Evolutionary conservation across 148 eudicot species (phyloP), one percentile per base, ranked within the genome.

Genomic region (Nepenthes mirabilis): DNA sequence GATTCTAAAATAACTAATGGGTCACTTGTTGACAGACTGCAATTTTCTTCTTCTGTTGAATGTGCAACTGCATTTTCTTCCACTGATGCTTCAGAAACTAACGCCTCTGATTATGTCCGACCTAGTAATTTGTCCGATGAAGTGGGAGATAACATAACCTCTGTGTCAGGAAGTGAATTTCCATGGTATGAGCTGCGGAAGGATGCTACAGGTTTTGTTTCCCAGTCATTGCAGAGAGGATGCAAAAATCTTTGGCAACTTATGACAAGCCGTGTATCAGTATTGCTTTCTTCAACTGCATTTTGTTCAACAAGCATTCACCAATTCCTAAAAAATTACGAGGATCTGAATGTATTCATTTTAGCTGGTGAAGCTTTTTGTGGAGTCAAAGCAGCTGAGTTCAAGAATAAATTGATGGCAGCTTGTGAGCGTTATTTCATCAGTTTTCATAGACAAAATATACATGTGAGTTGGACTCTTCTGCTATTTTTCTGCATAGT

Each of bases 201-300:
- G 72, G 98, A 88, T 80, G 96, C 96, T 64, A 70, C 86, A 37
- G 63, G 78, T 47, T 72, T 79, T 62, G 85, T 93, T 74, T 88
- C 98, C 57, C 87, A 86, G 64, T 77, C 95, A 51, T 73, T 93
- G 52, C 79, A 75, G 65, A 88, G 95, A 68, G 96, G 95, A 36
- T 83, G 96, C 58, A 86, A 76, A 64, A 88, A 79, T 78, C 83
- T 93, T 53, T 93, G 94, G 98, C 96, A 88, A 69, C 96, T 93
- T 35, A 75, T 82, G 55, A 74, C 91, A 63, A 93, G 96, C 57
- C 95, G 98, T 57, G 70, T 82, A 36, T 81, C 96, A 35, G 91
- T 84, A 63, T 65, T 93, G 78, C 96, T 93, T 61, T 80, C 98
- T 56, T 93, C 95, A 61, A 14, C 87, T 56, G 90, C 96, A 34